These are phyloP conservation scores for Adansonia rubrostipa DNA, from an alignment of 441 rosid genomes.

Conservation along the genomic window DNA sequence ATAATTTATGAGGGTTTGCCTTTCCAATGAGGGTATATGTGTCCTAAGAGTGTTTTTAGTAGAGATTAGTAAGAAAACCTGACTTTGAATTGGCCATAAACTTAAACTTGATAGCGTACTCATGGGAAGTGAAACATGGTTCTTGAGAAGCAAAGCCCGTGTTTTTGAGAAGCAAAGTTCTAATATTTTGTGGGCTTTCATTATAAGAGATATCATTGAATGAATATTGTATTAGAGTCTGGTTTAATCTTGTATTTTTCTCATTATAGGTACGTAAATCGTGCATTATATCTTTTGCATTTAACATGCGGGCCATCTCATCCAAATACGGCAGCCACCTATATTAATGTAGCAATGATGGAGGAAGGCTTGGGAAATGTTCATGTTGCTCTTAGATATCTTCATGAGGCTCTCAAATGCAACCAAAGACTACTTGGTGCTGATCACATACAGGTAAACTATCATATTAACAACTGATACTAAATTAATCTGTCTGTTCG, in stretches of 20 bases:
- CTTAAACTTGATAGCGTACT: not conserved
- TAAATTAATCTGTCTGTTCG: not conserved
- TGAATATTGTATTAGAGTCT: not conserved
- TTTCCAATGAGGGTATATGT: not conserved
- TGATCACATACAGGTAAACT: conserved; percentile 76
- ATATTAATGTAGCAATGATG: conserved; percentile 88
- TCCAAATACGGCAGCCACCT: conserved; percentile 86
- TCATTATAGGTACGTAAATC: conserved; percentile 67
- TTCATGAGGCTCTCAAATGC: conserved; percentile 85
- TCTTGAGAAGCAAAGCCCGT: conserved; percentile 5
- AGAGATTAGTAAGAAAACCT: not conserved
- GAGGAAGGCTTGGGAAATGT: conserved; percentile 85
- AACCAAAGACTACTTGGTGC: conserved; percentile 78
- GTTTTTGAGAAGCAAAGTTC: not conserved
- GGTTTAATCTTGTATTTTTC: conserved; percentile 28
- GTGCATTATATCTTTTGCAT: conserved; percentile 76
- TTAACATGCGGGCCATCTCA: conserved; percentile 80
- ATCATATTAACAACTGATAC: conserved; percentile 16
- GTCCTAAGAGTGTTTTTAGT: not conserved
- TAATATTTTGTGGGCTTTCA: not conserved
- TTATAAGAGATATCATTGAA: not conserved
- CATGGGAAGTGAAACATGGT: not conserved
- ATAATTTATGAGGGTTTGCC: not conserved
- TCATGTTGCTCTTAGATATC: conserved; percentile 76
- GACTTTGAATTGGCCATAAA: not conserved